Evolutionary conservation across 1,139 yeast species (phyloP), one percentile per base, ranked within the genome.

Genomic region (Saccharomyces pastorianus): DNA sequence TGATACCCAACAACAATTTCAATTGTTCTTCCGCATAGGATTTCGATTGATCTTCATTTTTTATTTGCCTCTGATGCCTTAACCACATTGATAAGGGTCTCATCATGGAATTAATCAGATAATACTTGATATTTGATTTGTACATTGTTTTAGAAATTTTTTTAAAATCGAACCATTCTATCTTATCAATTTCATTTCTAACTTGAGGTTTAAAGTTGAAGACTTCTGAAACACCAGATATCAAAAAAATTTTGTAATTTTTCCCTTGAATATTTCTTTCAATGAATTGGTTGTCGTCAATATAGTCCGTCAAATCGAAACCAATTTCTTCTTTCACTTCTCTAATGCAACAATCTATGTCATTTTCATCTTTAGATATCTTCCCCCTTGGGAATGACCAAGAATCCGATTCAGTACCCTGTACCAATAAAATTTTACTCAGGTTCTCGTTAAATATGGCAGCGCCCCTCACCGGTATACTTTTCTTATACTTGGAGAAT

Each of bases 351-450:
- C 99, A 95, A 54, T 80, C 83, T n/a, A 82, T 78, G 70, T 95
- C 99, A 7, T 84, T 76, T 71, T 95, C 99, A 65, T 84, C 96
- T 68, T 93, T 91, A 46, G 96, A 88, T 55, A 95, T 95, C 71
- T 95, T 95, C 7, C 99, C 99, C 68, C 96, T 77, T 4, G 99
- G 99, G 65, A 95, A 95, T 5, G 96, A 88, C 99, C 99, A 95
- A 2, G 82, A 74, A 11, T 85, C 71, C n/a, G 91, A 81, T 61
- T 88, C 95, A 56, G 85, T 84, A 2, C 97, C 98, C 66, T 88
- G 84, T 3, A 93, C 96, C 63, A 95, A 73, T 46, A 95, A 67
- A 7, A 89, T 77, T 65, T 88, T 88, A 55, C 84, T 79, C 74
- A 89, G 72, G 47, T 79, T 81, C 53, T 79, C 76, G 68, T 89